Percentiles rank a stretch among this genome's conserved stretches.
Conservation (phyloP, 1,284 basidiomycete genomes). For the Ustilago loliicola region DNA sequence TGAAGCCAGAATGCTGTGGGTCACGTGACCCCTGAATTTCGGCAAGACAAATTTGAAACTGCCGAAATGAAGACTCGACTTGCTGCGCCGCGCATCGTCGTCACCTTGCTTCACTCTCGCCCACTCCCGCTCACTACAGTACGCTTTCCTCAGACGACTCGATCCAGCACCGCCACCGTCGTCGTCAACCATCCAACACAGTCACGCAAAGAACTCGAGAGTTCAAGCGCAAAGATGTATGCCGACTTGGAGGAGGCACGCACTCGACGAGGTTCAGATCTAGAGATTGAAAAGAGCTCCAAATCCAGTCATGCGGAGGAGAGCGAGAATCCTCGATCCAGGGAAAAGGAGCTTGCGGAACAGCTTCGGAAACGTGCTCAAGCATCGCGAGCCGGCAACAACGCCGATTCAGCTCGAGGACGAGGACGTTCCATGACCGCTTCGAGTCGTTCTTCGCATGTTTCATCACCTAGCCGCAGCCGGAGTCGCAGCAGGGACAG, state of each 20-base stretch:
- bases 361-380: constrained; percentile 62
- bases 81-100: constrained; percentile 13
- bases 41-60: neutral
- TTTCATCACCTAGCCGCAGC: constrained; percentile 38
- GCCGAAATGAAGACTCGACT: neutral
- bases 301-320: constrained; percentile 15
- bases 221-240: constrained; percentile 44
- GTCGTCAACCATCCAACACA: neutral
- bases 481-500: constrained; percentile 43
- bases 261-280: constrained; percentile 30
- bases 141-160: neutral
- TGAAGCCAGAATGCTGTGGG: neutral
- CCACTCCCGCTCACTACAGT: neutral
- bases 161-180: neutral
- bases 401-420: constrained; percentile 18
- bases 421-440: constrained; percentile 27
- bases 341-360: constrained; percentile 66
- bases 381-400: constrained; percentile 38
- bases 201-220: neutral
- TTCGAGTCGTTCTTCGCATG: constrained; percentile 37
- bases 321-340: constrained; percentile 26
- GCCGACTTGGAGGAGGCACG: constrained; percentile 65
- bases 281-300: constrained; percentile 30
- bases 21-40: constrained; percentile 30
- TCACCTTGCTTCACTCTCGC: constrained; percentile 10